Evolutionary conservation across 768 basidiomycete species (phyloP).

Genomic region (Leucocoprinus sp.): DNA sequence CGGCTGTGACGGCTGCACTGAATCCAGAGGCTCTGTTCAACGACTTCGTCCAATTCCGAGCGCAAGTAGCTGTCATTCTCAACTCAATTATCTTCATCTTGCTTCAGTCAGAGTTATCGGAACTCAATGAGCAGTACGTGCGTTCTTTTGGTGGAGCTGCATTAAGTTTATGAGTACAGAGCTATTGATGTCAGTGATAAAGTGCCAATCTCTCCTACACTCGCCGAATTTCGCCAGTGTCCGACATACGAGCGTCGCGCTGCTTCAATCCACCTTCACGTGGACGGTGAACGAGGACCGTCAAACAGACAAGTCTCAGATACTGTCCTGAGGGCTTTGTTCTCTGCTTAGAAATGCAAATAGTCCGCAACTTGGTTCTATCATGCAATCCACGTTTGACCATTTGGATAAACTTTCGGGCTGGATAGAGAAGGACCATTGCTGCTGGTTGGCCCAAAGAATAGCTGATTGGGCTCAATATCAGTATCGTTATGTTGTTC

Average conservation of each 20-base stretch:
- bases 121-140: conserved; percentile 64
- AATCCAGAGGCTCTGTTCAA: conserved; percentile 81
- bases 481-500: conserved; percentile 87
- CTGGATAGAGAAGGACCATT: conserved; percentile 67
- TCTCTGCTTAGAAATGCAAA: conserved; percentile 71
- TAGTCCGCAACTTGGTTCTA: conserved; percentile 60
- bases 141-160: conserved; percentile 9
- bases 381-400: conserved; percentile 68
- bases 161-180: conserved; percentile 27
- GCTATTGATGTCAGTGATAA: conserved; percentile 56
- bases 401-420: conserved; percentile 51
- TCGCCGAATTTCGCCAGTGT: conserved; percentile 76
- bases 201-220: conserved; percentile 59
- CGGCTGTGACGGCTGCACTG: conserved; percentile 70
- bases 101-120: conserved; percentile 48
- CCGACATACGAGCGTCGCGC: conserved; percentile 78
- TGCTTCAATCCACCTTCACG: conserved; percentile 80
- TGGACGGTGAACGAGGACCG: conserved; percentile 85
- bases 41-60: conserved; percentile 60
- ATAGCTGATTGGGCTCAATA: conserved; percentile 86
- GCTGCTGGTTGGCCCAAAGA: conserved; percentile 74
- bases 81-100: conserved; percentile 64
- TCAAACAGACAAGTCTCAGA: conserved; percentile 63
- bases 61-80: conserved; percentile 64
- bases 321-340: conserved; percentile 64